Evolutionary conservation across 345 rosid species (phyloP), one percentile per base, ranked within the genome.

Genomic region (Salix caprea): DNA sequence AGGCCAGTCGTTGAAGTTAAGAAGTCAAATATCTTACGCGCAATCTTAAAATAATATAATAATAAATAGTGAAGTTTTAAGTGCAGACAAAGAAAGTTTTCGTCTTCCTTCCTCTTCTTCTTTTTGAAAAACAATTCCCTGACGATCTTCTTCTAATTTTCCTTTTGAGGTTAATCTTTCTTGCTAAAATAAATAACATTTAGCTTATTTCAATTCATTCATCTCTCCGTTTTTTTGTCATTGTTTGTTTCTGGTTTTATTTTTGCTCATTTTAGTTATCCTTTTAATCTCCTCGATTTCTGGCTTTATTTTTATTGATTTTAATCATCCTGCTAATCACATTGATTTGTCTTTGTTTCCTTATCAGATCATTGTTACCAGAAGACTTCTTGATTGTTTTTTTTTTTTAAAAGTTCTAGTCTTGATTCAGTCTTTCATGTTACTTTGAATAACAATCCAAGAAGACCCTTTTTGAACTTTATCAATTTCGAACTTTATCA

Each of bases 11-110:
- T 21, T 62, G 13, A 40, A 40, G 44, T 10, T 10, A 10, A 44
- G 26, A 44, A 65, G 77, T 74, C 71, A 65, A 66, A 48, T 28
- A 23, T 65, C 8, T 19, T 46, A 46, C 77, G 77, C 77, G 77
- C 77, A 64, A 36, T 65, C 37, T 48, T 48, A 2, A 36, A 15
- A 5, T 6, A 9, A 61, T 65, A 7, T 32, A 24, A 10, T 6
- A 26, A 26, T 14, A 26, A 40, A 10, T 19, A 28, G 48, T 19
- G 15, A 13, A 12, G 67, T 11, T 18, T 4, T 26, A 1, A 46
- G 19, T 8, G 34, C 42, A 10, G 30, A 6, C 34, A 23, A 6
- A 46, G 66, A 65, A 74, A 65, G 77, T 65, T 70, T n/a, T 18
- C 8, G 1, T 8, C 19, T 28, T 74, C 21, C 24, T 23, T 60